phyloP scores from a whole-genome alignment of 768 basidiomycete genomes.

The Lactarius pseudohatsudake region DNA sequence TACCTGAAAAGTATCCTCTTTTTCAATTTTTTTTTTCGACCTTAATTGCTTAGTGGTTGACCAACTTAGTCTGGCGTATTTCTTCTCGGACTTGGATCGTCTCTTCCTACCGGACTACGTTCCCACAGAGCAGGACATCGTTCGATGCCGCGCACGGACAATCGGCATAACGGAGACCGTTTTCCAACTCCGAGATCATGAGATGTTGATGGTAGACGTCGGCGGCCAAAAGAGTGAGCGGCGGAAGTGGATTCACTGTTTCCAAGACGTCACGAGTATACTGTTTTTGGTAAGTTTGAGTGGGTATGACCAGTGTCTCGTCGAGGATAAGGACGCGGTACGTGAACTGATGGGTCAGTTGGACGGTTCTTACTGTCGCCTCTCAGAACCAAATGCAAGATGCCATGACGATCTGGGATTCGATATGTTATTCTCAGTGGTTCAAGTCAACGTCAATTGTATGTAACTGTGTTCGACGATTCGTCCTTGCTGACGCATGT shows the following conservation, averaged over 20 bases:
- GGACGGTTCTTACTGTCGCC: slow-evolving; percentile 15
- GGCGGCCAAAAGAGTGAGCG: slow-evolving; percentile 93
- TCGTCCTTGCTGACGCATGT: slow-evolving; percentile 1
- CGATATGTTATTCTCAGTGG: slow-evolving; percentile 97
- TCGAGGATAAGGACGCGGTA: slow-evolving; percentile 90
- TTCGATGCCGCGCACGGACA: slow-evolving; percentile 81
- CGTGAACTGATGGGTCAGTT: slow-evolving; percentile 36
- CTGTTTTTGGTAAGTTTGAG: slow-evolving; percentile 88
- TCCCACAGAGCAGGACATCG: slow-evolving; percentile 85
- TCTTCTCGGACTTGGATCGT: slow-evolving; percentile 75
- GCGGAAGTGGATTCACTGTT: slow-evolving; percentile 93
- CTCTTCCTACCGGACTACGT: slow-evolving; percentile 71
- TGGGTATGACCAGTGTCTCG: slow-evolving; percentile 92
- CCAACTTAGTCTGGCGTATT: slow-evolving; percentile 60
- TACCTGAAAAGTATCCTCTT: slow-evolving; percentile 81
- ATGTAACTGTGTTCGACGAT: slow-evolving; percentile 9
- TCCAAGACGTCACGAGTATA: slow-evolving; percentile 93
- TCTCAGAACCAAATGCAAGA: slow-evolving; percentile 96
- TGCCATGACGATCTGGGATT: slow-evolving; percentile 98
- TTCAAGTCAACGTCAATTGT: slow-evolving; percentile 94
- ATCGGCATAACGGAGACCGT: slow-evolving; percentile 90
- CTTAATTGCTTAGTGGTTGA: slow-evolving; percentile 16
- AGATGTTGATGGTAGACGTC: slow-evolving; percentile 92
- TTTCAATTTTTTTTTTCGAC: slow-evolving; percentile 8
- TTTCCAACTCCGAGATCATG: slow-evolving; percentile 74